A percentile compares a stretch with the other conserved stretches of the same genome.
These are phyloP conservation scores for Cucumis hystrix DNA, from an alignment of 306 rosid species.

Conservation along the genomic window DNA sequence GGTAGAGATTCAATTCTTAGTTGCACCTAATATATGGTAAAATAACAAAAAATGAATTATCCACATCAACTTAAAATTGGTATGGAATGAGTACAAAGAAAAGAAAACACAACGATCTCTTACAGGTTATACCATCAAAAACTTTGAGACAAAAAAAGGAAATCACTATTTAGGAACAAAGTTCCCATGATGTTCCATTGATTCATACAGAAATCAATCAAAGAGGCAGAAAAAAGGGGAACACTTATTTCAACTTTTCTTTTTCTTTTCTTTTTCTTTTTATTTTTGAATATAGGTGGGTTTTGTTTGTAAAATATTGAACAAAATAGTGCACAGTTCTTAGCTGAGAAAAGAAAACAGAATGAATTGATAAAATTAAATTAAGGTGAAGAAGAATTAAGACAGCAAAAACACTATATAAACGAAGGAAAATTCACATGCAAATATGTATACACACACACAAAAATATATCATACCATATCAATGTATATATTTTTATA, in stretches of 20 bases:
- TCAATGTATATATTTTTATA: not conserved
- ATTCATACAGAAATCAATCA: not conserved
- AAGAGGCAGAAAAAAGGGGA: not conserved
- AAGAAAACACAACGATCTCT: not conserved
- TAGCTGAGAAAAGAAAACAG: not conserved
- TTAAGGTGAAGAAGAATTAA: not conserved
- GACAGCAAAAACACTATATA: not conserved
- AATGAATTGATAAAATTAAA: not conserved
- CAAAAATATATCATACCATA: not conserved
- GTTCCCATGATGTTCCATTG: not conserved
- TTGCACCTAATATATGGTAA: too few relatives aligned
- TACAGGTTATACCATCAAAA: not conserved
- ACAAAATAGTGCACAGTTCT: not conserved
- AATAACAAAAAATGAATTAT: not conserved
- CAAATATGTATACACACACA: not conserved
- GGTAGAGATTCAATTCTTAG: too few relatives aligned
- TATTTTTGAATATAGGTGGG: not conserved
- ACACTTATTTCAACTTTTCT: not conserved
- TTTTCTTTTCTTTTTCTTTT: not conserved
- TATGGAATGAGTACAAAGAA: not conserved
- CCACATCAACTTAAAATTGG: not conserved
- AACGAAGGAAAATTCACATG: not conserved
- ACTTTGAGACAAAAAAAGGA: not conserved
- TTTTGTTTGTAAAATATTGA: not conserved
- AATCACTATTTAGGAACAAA: not conserved